Base-by-base conservation (phyloP, 106 monocot genomes). In the Dioscorea alata region DNA sequence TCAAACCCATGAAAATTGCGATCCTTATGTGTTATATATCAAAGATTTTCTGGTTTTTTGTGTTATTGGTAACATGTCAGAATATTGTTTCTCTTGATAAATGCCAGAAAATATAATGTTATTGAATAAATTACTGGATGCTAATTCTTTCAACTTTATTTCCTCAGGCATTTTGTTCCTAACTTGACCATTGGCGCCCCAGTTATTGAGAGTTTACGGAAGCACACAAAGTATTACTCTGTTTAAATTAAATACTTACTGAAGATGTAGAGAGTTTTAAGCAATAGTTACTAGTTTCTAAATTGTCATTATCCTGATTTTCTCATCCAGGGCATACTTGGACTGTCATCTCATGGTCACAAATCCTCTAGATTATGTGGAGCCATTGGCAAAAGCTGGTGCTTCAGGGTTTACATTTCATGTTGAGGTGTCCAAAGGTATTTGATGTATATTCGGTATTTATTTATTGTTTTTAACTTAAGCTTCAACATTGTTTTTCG, bases 281-380 rank as follows among this genome's bases (percentile, higher is more conserved):
- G 14, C 51, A 51, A 13, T 13, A 17, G 14, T 51, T 51, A 51
- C 51, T 2, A 51, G 1, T 51, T 51, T 4, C 17, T 51, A 28
- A 28, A 3, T 28, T 1, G 28, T 28, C 28, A 28, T 28, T 28
- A 3, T 28, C 17, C 4, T 17, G 14, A 21, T 35, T 50, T 22
- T 74, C 53, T 69, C 66, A 60, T 64, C 34, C 56, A 97, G 92
- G 75, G 92, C 92, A 79, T 97, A 89, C 71, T 85, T 97, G 76
- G 97, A 97, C 64, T 97, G 97, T 75, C 97, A 97, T 87, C 89
- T 97, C 71, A 97, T 97, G 92, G 97, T 97, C 33, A 92, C 97
- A 78, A 97, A 92, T 73, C 92, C 97, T 60, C 48, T 77, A 65
- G 92, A 90, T 65, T 97, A 97, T 76, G 82, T 99, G 23, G 92